phyloP scores from a whole-genome alignment of 371 early-diverging fungal genomes.

The Actinomortierella wolfii region DNA sequence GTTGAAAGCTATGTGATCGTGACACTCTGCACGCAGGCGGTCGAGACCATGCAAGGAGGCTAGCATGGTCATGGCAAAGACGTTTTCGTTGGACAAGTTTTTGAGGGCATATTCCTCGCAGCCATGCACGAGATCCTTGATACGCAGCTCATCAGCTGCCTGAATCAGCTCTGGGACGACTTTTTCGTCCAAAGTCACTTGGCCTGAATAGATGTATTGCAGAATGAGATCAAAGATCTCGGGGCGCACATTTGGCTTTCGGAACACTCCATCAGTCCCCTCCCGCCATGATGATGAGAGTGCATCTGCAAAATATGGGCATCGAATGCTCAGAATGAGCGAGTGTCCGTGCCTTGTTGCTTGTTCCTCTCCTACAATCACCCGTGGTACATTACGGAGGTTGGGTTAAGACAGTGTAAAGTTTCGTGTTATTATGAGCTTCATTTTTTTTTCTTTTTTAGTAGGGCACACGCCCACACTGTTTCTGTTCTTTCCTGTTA shows the following conservation, averaged over 20 bases:
- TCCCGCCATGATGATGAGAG: conserved; percentile 35
- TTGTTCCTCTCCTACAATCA: conserved; percentile 30
- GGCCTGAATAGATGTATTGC: conserved; percentile 30
- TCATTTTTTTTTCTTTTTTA: too few species aligned
- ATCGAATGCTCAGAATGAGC: conserved; percentile 30
- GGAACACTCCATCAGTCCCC: conserved; percentile 23
- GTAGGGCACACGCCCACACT: too few species aligned
- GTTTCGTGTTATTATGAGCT: neutral
- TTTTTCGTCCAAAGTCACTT: conserved; percentile 19
- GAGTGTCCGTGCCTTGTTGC: conserved; percentile 38
- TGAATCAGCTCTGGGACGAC: conserved; percentile 30
- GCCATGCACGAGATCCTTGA: conserved; percentile 33
- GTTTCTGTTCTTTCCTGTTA: conserved; percentile 1
- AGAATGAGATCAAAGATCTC: conserved; percentile 31
- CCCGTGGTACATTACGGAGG: neutral
- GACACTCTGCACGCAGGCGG: conserved; percentile 29
- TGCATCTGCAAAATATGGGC: conserved; percentile 38
- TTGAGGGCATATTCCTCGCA: conserved; percentile 32
- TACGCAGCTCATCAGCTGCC: conserved; percentile 36
- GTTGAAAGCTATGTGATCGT: conserved; percentile 40
- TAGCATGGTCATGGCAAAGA: conserved; percentile 24
- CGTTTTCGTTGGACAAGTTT: conserved; percentile 21
- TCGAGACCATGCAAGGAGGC: conserved; percentile 21
- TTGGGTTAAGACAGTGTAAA: neutral
- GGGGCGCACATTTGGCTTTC: conserved; percentile 37